Conservation (phyloP, 164 flowering plant genomes). For the Dillenia suffruticosa region DNA sequence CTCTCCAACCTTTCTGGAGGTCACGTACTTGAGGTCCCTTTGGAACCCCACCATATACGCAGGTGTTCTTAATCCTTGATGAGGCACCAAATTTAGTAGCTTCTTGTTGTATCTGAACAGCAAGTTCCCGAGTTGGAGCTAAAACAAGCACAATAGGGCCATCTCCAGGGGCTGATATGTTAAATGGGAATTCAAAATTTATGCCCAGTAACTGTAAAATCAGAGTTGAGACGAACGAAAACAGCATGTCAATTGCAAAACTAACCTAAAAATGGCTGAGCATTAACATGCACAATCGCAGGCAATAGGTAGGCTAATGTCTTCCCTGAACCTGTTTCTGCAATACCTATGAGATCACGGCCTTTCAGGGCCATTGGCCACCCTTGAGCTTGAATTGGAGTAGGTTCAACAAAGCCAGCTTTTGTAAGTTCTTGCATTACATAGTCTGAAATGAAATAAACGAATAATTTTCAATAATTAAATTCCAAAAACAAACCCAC, state of each 20-base stretch:
- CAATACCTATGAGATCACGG: slow-evolving; percentile 98
- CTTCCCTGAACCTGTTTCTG: slow-evolving; percentile 99
- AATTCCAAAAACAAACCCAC: too few species aligned
- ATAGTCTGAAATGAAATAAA: slow-evolving; percentile 53
- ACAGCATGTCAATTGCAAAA: neutral
- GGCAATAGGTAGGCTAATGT: slow-evolving; percentile 95
- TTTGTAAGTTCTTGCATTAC: slow-evolving; percentile 89
- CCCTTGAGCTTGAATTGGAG: slow-evolving; percentile 98
- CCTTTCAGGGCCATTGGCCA: slow-evolving; percentile 99
- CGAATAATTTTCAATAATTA: too few species aligned
- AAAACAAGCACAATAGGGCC: slow-evolving; percentile 98
- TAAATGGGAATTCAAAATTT: slow-evolving; percentile 6
- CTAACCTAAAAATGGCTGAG: slow-evolving; percentile 89
- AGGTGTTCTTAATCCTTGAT: slow-evolving; percentile 88
- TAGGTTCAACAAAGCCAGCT: slow-evolving; percentile 97
- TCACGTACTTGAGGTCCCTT: slow-evolving; percentile 99
- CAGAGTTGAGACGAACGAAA: neutral
- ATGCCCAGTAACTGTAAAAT: neutral
- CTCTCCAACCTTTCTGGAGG: slow-evolving; percentile 87
- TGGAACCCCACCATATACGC: slow-evolving; percentile 98
- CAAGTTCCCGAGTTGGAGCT: slow-evolving; percentile 99
- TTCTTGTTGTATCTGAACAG: slow-evolving; percentile 99
- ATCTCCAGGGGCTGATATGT: slow-evolving; percentile 84
- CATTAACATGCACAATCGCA: slow-evolving; percentile 98
- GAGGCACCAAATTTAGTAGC: slow-evolving; percentile 94